Conservation (phyloP, 2,329 filamentous ascomycete genomes). For the Tolypocladium inflatum region DNA sequence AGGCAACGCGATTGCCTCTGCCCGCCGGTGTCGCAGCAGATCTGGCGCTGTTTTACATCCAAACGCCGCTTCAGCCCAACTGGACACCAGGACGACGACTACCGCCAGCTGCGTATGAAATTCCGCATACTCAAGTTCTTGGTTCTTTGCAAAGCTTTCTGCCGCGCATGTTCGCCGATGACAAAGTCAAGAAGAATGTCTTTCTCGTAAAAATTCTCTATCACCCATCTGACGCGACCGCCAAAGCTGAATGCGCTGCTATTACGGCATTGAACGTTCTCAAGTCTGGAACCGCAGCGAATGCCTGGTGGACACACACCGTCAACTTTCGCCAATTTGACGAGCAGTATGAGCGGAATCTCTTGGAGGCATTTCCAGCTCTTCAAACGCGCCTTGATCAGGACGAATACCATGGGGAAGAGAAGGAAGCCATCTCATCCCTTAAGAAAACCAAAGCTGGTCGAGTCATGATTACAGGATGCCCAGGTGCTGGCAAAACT, state of each 20-base stretch:
- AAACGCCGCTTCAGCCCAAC: background rate
- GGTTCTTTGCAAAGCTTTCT: too few species aligned
- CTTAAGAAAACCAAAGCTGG: background rate
- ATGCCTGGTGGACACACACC: background rate
- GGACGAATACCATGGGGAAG: background rate
- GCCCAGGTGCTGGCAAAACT: background rate
- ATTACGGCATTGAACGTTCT: background rate
- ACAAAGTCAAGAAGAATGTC: background rate
- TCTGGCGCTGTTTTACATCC: background rate
- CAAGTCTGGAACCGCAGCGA: background rate
- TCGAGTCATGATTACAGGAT: background rate
- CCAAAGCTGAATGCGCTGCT: background rate
- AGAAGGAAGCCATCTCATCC: background rate
- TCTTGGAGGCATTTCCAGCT: background rate
- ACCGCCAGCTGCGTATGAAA: background rate
- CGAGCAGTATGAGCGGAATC: background rate
- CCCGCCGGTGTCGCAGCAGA: background rate
- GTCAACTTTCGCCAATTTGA: background rate
- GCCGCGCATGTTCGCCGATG: background rate
- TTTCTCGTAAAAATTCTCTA: background rate
- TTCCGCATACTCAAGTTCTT: background rate
- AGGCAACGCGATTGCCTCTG: background rate
- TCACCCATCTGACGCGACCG: background rate
- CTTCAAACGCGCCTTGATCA: background rate
- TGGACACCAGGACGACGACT: background rate